Evolutionary conservation across 768 basidiomycete species (phyloP), one percentile per base, ranked within the genome.

Genomic region (Tulasnella sp.): DNA sequence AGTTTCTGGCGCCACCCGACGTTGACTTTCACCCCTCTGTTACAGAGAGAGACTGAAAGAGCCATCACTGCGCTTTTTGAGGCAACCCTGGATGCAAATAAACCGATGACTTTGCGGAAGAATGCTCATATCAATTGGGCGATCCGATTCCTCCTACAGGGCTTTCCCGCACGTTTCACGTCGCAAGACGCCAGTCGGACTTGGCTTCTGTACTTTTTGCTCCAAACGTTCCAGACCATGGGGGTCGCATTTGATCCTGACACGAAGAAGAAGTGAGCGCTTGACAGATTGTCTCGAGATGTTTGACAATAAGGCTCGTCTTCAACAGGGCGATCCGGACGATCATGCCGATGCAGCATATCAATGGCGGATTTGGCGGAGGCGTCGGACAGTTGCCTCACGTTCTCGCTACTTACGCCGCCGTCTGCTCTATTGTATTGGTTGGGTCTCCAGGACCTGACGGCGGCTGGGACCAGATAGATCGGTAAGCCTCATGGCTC

Each of bases 141-240:
- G 22, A 75, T 81, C 1, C 76, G 83, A 24, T 80, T 62, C 62
- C 76, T 91, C 54, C 67, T 83, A 7, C 86, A 91, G 67, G 83
- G 89, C 1, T 86, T 98, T 45, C 90, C 92, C 0, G 73, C 76
- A 10, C 76, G 83, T 57, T 98, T 90, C 68, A 77, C 75, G 19
- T 83, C 82, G 48, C 86, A 97, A 66, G 96, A 98, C 68, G 93
- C 94, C 0, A 92, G 89, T 64, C 85, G 94, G 65, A 87, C 96
- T 0, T 98, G 96, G 96, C 73, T 97, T 27, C 69, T 97, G 60
- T 97, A 88, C 72, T 98, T 96, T 93, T 84, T 83, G 0, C 68
- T 93, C 9, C 92, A 99, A 65, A 76, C 84, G 12, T 85, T 96
- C 65, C 84, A 86, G 65, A 68, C 82, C 2, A 68, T 94, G 45